A percentile compares a stretch with the other conserved stretches of the same genome.
These are phyloP conservation scores for Gynochthodes officinalis DNA, from an alignment of 257 asterid genomes.

Conservation along the genomic window DNA sequence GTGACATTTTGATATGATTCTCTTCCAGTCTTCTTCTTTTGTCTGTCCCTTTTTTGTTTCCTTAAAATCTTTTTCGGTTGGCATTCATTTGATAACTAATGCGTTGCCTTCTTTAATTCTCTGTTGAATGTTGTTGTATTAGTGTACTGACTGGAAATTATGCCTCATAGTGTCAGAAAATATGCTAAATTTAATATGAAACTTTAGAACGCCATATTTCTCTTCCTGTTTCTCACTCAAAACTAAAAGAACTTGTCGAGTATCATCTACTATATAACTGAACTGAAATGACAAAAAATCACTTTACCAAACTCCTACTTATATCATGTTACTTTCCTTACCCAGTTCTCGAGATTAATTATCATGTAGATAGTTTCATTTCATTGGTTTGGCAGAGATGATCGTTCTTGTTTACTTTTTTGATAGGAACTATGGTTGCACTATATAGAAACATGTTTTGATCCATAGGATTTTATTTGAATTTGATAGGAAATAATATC, in stretches of 20 bases:
- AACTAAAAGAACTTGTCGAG: neutral
- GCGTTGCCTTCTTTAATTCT: neutral
- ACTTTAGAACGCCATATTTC: neutral
- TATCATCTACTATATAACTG: neutral
- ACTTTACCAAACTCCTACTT: neutral
- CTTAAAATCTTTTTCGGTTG: neutral
- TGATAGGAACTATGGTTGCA: neutral
- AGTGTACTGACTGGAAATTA: neutral
- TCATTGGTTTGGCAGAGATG: slow-evolving; percentile 3
- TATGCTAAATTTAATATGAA: neutral
- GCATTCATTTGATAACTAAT: no score
- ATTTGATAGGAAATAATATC: neutral
- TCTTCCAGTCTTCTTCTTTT: neutral
- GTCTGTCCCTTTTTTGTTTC: neutral
- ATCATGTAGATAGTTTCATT: neutral
- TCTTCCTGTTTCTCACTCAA: neutral
- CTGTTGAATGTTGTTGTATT: no score
- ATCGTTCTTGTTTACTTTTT: slow-evolving; percentile 2
- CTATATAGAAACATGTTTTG: neutral
- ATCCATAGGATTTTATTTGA: neutral
- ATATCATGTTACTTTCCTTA: neutral
- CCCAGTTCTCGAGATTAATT: neutral
- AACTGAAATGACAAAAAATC: no score
- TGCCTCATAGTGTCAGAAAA: neutral
- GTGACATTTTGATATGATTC: neutral